These are phyloP conservation scores for Alternaria tenuissima DNA, from an alignment of 2,329 filamentous ascomycete species.

Conservation along the genomic window DNA sequence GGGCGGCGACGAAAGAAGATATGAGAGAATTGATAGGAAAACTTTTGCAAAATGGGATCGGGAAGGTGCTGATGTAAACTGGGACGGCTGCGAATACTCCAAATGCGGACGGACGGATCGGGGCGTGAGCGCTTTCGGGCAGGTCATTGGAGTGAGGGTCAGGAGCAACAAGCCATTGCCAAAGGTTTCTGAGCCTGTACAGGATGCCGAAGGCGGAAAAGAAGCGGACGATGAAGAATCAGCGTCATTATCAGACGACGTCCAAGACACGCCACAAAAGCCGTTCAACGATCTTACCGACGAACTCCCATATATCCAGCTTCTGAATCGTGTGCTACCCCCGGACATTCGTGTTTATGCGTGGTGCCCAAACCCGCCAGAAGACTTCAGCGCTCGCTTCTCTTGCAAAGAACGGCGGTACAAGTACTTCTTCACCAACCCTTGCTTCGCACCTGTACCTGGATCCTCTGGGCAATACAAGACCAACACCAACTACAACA, in stretches of 20 bases:
- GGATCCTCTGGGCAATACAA: constrained; percentile 59
- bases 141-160: constrained; percentile 86
- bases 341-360: constrained; percentile 89
- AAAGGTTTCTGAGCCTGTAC: constrained; percentile 17
- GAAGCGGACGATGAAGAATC: constrained; percentile 4
- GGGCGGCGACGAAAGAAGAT: constrained; percentile 40
- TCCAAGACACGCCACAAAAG: constrained; percentile 34
- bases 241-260: constrained; percentile 11
- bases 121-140: constrained; percentile 95
- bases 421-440: constrained; percentile 97
- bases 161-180: constrained; percentile 76
- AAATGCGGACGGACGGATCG: constrained; percentile 94
- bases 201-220: constrained; percentile 4
- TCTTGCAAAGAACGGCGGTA: constrained; percentile 91
- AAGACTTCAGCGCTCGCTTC: constrained; percentile 88
- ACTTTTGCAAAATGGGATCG: constrained; percentile 49
- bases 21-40: constrained; percentile 35
- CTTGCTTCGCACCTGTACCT: constrained; percentile 77
- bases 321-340: constrained; percentile 88
- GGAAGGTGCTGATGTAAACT: constrained; percentile 67
- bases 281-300: constrained; percentile 74
- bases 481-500: constrained; percentile 31
- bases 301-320: constrained; percentile 82
- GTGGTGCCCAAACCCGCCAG: constrained; percentile 86
- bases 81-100: constrained; percentile 86